A percentile compares a stretch with the other conserved stretches of the same genome.
Evolutionary conservation across 139 green algal genomes (phyloP).

Genomic region (Astrephomene gubernaculifera): DNA sequence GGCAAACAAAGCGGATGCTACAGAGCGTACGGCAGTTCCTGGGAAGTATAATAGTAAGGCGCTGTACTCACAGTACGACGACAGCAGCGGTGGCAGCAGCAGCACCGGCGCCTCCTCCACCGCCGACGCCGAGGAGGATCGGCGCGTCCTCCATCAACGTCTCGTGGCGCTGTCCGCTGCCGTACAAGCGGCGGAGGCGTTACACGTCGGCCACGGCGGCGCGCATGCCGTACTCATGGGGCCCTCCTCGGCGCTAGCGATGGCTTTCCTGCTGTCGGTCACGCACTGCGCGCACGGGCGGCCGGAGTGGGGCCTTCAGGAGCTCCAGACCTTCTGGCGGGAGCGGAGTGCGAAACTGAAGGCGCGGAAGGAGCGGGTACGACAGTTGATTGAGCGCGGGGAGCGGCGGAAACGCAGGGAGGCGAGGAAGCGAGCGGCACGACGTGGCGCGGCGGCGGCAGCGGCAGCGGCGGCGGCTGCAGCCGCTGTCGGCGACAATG

Average conservation of each 20-base stretch:
- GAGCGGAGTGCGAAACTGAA: too few relatives aligned
- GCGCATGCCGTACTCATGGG: conserved; percentile 9
- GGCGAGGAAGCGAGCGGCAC: too few relatives aligned
- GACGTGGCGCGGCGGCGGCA: not conserved
- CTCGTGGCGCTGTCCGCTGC: too few relatives aligned
- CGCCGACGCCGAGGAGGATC: not conserved
- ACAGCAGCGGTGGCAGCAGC: too few relatives aligned
- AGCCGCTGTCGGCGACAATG: not conserved
- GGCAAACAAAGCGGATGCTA: too few relatives aligned
- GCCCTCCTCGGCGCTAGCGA: not conserved
- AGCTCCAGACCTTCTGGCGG: too few relatives aligned
- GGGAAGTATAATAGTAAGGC: too few relatives aligned
- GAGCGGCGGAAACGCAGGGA: not conserved
- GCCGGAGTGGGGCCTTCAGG: not conserved
- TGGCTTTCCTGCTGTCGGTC: not conserved
- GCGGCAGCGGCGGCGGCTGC: not conserved
- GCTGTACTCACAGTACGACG: too few relatives aligned
- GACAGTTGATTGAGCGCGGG: not conserved
- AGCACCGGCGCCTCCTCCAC: too few relatives aligned
- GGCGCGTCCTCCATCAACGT: not conserved
- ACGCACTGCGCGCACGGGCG: not conserved
- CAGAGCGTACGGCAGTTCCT: too few relatives aligned
- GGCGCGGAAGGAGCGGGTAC: not conserved
- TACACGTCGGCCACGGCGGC: not conserved
- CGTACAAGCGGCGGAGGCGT: too few relatives aligned